phyloP scores from a whole-genome alignment of 257 asterid genomes.

The Prunella vulgaris region DNA sequence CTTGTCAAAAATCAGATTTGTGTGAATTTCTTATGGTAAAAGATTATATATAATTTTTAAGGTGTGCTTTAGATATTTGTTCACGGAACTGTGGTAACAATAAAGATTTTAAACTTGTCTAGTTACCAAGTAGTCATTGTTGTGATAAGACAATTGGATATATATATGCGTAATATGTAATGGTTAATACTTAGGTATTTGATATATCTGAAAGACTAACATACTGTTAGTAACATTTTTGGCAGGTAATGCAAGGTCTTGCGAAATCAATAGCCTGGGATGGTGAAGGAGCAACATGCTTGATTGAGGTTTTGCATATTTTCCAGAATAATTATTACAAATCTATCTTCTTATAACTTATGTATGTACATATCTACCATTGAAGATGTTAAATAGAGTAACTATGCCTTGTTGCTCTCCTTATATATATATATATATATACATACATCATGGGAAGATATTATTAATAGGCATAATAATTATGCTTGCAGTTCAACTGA shows the following conservation, averaged over 20 bases:
- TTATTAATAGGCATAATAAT: neutral
- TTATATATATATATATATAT: no score
- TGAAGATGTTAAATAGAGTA: neutral
- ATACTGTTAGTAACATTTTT: no score
- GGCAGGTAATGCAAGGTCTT: constrained; percentile 96
- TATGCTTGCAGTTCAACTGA: neutral
- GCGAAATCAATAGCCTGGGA: constrained; percentile 99
- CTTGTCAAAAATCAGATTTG: neutral
- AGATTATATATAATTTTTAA: neutral
- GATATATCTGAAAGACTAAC: no score
- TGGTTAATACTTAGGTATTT: no score
- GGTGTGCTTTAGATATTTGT: neutral
- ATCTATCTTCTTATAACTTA: neutral
- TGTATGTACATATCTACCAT: no score
- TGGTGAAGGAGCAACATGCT: constrained; percentile 99
- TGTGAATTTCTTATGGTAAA: neutral
- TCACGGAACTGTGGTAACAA: neutral
- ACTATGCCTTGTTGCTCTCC: neutral
- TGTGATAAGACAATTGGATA: neutral
- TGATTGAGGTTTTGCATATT: constrained; percentile 71
- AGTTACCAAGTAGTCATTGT: constrained; percentile 2
- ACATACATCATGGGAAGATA: no score
- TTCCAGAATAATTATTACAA: neutral
- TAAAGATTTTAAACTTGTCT: neutral
- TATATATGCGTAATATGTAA: constrained; percentile 2